phyloP scores from a whole-genome alignment of 1,284 basidiomycete species.

The Ustilago crameri region DNA sequence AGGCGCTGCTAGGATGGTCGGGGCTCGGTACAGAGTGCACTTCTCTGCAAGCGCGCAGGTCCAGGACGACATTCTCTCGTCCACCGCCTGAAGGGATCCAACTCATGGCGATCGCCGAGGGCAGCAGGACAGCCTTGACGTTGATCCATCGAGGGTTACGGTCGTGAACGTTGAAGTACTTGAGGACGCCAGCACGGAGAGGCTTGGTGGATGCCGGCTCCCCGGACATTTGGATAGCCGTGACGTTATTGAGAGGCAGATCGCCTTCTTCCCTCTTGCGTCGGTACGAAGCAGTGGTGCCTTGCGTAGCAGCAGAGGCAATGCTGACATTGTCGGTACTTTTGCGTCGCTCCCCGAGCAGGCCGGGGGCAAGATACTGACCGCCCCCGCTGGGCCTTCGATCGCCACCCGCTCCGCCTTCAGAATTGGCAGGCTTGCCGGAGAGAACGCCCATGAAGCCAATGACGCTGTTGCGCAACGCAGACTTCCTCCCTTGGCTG shows the following conservation, averaged over 20 bases:
- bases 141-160: constrained; percentile 50
- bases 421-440: constrained; percentile 14
- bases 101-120: constrained; percentile 58
- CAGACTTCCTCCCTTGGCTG: constrained; percentile 24
- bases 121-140: constrained; percentile 56
- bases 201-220: constrained; percentile 36
- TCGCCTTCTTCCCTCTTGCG: constrained; percentile 45
- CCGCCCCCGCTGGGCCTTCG: constrained; percentile 2
- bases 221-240: constrained; percentile 40
- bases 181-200: constrained; percentile 48
- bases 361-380: constrained; percentile 9
- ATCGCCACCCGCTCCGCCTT: not conserved
- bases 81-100: constrained; percentile 61
- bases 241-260: constrained; percentile 33
- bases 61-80: constrained; percentile 56
- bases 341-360: constrained; percentile 27
- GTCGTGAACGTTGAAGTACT: constrained; percentile 60
- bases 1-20: constrained; percentile 48
- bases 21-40: constrained; percentile 60
- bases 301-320: constrained; percentile 40
- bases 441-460: constrained; percentile 43
- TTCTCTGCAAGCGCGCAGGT: constrained; percentile 56
- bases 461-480: constrained; percentile 48
- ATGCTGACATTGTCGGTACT: constrained; percentile 39
- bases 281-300: constrained; percentile 51